Evolutionary conservation across 208 protist genomes (phyloP).

Genomic region (Wallacemonas sp.): DNA sequence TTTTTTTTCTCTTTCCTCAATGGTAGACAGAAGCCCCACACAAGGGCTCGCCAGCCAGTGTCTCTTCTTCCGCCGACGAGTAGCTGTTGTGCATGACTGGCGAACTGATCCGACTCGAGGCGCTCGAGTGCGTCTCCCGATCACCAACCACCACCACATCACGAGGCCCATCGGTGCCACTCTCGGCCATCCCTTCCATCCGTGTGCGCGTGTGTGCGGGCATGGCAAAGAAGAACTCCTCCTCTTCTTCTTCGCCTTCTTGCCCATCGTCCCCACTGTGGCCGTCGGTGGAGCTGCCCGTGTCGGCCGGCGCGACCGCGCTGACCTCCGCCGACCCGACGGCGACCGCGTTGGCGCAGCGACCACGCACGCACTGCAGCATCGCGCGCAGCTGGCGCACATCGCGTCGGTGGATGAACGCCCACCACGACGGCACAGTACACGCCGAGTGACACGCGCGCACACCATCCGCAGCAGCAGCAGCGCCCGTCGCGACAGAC

Average conservation of each 20-base stretch:
- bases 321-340: neutral
- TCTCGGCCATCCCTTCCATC: no score
- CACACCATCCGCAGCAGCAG: neutral
- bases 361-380: conserved; percentile 15
- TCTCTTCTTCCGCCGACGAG: neutral
- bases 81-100: neutral
- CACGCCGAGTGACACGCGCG: neutral
- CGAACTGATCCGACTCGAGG: neutral
- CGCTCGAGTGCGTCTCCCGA: no score
- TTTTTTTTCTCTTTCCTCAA: neutral
- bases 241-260: conserved; percentile 5
- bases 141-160: no score
- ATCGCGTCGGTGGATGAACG: conserved; percentile 27
- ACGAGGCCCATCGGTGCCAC: no score
- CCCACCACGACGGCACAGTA: conserved; percentile 2
- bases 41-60: no score
- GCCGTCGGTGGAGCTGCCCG: neutral
- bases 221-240: conserved; percentile 15
- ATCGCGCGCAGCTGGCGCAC: conserved; percentile 23
- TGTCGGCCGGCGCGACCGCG: no score
- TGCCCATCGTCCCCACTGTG: neutral
- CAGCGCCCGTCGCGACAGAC: neutral
- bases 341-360: no score
- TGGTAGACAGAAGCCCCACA: no score
- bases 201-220: neutral